Conservation (phyloP, 192 early-diverging fungal species). For the Backusella tuberculispora region DNA sequence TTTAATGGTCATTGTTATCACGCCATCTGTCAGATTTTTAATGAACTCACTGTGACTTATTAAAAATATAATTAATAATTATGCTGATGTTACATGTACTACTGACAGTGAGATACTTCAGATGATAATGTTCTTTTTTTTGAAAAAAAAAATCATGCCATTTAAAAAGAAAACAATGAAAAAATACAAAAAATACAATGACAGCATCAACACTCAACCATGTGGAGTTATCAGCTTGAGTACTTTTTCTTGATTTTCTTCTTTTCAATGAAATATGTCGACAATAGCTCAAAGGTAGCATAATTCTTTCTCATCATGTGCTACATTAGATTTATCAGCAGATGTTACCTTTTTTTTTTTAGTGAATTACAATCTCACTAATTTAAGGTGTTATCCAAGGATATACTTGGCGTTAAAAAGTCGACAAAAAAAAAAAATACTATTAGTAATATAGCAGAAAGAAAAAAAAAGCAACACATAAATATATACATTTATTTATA, state of each 20-base stretch:
- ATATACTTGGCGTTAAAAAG: neutral
- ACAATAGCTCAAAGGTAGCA: neutral
- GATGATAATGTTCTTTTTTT: neutral
- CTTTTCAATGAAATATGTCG: neutral
- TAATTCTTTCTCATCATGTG: neutral
- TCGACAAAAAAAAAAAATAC: too few species aligned
- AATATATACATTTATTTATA: too few species aligned
- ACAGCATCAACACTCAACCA: neutral
- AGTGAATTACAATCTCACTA: too few species aligned
- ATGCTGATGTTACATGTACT: neutral
- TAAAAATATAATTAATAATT: neutral
- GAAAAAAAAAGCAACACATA: too few species aligned
- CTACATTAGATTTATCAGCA: neutral
- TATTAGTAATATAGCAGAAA: too few species aligned
- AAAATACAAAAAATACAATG: neutral
- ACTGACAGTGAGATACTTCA: too few species aligned
- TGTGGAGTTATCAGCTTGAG: neutral
- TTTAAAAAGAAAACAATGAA: neutral
- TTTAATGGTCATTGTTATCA: neutral
- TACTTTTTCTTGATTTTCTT: neutral
- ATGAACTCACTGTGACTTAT: neutral
- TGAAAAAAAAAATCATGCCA: neutral
- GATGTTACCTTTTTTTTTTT: neutral
- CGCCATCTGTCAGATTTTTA: conserved; percentile 10
- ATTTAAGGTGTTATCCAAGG: too few species aligned